Evolutionary conservation across 805 yeast genomes (phyloP).

Genomic region (Teunomyces aglyptinius): DNA sequence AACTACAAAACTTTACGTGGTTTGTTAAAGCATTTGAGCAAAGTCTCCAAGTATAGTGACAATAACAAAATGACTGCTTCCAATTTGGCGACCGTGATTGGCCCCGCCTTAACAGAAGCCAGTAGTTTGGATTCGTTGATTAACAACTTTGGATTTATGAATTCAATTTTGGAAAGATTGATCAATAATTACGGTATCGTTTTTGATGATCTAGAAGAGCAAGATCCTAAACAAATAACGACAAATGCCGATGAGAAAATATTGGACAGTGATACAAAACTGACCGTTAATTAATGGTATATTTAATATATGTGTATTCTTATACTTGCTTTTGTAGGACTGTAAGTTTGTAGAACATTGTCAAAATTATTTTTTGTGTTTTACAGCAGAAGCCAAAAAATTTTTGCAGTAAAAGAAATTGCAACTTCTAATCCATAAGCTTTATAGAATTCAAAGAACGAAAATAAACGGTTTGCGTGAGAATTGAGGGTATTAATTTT

Average conservation of each 20-base stretch:
- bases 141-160: slow-evolving; percentile 54
- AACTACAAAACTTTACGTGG: slow-evolving; percentile 69
- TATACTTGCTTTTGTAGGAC: neutral
- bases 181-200: slow-evolving; percentile 42
- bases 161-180: slow-evolving; percentile 50
- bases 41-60: slow-evolving; percentile 63
- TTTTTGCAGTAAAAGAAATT: neutral
- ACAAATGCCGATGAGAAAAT: neutral
- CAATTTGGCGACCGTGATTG: slow-evolving; percentile 86
- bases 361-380: neutral
- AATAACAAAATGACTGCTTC: slow-evolving; percentile 84
- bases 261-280: neutral
- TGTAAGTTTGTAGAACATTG: neutral
- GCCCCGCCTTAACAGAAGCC: slow-evolving; percentile 59
- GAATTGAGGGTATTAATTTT: neutral
- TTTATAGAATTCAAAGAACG: neutral
- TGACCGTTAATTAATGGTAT: neutral
- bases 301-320: neutral
- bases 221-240: neutral
- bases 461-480: neutral
- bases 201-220: slow-evolving; percentile 22
- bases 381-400: neutral
- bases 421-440: neutral
- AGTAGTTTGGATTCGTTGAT: slow-evolving; percentile 46
- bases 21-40: slow-evolving; percentile 65